These are phyloP conservation scores for Populus hybrid DNA, from an alignment of 441 rosid species.

Conservation along the genomic window DNA sequence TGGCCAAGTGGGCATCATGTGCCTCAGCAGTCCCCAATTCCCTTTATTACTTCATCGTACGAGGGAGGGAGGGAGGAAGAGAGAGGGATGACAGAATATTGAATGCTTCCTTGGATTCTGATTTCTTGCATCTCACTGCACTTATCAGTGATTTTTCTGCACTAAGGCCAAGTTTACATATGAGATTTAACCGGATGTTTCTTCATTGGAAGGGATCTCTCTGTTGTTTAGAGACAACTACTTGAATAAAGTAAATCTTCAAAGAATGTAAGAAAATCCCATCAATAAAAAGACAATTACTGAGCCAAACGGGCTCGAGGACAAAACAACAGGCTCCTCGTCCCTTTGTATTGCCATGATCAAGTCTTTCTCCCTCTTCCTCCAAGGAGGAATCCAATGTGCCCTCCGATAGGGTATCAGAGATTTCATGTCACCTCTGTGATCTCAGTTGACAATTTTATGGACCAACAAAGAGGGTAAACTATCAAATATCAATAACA, in stretches of 20 bases:
- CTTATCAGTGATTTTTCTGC: neutral
- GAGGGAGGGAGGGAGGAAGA: too few species aligned
- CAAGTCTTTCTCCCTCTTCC: neutral
- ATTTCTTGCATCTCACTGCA: neutral
- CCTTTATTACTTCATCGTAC: neutral
- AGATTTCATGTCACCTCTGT: conserved; percentile 18
- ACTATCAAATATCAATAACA: neutral
- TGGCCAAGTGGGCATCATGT: conserved; percentile 26
- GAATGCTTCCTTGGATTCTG: neutral
- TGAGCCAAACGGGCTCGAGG: neutral
- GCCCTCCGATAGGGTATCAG: conserved; percentile 8
- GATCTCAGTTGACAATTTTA: conserved; percentile 9
- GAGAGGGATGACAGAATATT: neutral
- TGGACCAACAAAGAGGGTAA: neutral
- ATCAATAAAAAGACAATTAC: conserved; percentile 4
- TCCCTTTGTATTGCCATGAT: neutral
- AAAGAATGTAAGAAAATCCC: neutral
- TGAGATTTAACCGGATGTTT: conserved; percentile 8
- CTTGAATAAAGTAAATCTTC: neutral
- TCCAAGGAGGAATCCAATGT: conserved; percentile 38
- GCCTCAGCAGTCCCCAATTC: conserved; percentile 20
- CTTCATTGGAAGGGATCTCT: conserved; percentile 3
- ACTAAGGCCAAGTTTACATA: neutral
- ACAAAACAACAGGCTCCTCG: conserved; percentile 13
- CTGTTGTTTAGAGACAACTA: neutral